Evolutionary conservation across 2,329 filamentous ascomycete genomes (phyloP).

Genomic region (Penicillium crustosum): DNA sequence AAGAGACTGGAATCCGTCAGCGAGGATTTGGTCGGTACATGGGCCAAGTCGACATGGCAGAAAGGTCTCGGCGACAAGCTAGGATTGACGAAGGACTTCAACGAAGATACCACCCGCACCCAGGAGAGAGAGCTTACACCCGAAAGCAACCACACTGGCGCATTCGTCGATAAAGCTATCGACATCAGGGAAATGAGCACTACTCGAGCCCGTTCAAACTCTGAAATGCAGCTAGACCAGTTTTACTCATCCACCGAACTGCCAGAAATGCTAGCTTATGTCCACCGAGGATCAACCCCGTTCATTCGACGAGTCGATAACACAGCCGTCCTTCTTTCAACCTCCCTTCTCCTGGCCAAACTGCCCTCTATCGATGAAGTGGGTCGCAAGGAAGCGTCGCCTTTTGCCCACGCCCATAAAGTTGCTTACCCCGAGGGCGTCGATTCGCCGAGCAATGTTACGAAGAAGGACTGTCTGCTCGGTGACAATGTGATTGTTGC

Average conservation of each 20-base stretch:
- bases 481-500: slow-evolving; percentile 3
- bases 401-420: slow-evolving; percentile 1
- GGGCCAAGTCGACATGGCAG: slow-evolving; percentile 7
- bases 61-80: slow-evolving; percentile 1
- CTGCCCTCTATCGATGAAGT: slow-evolving; percentile 2
- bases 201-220: not conserved
- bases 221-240: not conserved
- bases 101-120: not conserved
- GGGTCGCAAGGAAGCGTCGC: not conserved
- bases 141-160: not conserved
- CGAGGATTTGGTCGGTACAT: slow-evolving; percentile 1
- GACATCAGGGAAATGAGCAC: not conserved
- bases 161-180: not conserved
- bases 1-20: not conserved
- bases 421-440: slow-evolving; percentile 5
- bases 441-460: not conserved
- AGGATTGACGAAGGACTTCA: not conserved
- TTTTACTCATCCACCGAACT: not conserved
- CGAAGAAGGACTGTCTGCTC: not conserved
- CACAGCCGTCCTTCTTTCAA: not conserved
- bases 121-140: not conserved
- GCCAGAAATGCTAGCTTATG: not conserved
- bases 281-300: not conserved
- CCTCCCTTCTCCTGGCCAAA: slow-evolving; percentile 4
- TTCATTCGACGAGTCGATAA: slow-evolving; percentile 5